Percentiles rank a stretch among this genome's conserved stretches.
Evolutionary conservation across 116 monocot species (phyloP).

Genomic region (Papilionanthe hybrid): DNA sequence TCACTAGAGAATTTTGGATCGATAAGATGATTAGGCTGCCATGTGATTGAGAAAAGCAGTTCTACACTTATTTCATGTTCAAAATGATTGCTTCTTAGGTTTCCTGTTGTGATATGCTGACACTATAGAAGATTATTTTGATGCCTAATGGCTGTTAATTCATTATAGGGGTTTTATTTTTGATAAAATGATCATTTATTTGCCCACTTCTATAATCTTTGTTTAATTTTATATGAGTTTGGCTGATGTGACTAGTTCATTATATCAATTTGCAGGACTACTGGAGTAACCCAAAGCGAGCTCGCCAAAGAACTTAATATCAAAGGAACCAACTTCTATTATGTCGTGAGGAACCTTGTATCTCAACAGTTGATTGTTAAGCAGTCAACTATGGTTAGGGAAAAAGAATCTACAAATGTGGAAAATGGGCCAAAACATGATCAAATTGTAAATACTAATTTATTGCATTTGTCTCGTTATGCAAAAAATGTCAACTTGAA

Average conservation of each 20-base stretch:
- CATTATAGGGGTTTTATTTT: not conserved
- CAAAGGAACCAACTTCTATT: constrained; percentile 76
- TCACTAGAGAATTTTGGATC: not conserved
- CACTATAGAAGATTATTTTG: not conserved
- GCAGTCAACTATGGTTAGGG: constrained; percentile 68
- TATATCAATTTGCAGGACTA: constrained; percentile 37
- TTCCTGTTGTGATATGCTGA: not conserved
- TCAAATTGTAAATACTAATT: constrained; percentile 49
- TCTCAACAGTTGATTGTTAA: constrained; percentile 55
- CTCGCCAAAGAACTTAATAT: constrained; percentile 68
- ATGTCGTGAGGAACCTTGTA: constrained; percentile 64
- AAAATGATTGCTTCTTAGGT: not conserved
- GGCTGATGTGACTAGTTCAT: not conserved
- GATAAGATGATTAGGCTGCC: not conserved
- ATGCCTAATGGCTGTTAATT: not conserved
- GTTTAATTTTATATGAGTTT: not conserved
- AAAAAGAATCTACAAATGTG: constrained; percentile 35
- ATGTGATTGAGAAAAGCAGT: not conserved
- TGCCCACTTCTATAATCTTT: not conserved
- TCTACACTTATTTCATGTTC: not conserved
- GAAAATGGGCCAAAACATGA: constrained; percentile 32
- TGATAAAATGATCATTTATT: not conserved
- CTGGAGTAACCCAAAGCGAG: constrained; percentile 69
- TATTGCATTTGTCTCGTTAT: constrained; percentile 68
- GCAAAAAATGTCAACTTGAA: constrained; percentile 47